Base-by-base conservation (phyloP, 805 yeast species). In the Saturnispora gosingensis region DNA sequence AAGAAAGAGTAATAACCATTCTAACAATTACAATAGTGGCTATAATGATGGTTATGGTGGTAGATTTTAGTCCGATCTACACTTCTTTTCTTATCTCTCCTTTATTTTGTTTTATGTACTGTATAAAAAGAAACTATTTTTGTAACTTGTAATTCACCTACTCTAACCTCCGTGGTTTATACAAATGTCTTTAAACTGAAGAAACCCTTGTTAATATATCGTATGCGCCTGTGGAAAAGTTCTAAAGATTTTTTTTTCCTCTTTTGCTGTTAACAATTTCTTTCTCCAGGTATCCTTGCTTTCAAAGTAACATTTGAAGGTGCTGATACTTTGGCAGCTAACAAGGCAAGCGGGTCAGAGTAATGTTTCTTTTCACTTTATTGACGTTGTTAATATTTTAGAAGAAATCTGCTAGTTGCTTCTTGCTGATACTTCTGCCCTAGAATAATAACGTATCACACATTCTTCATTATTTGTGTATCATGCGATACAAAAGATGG, bases 391-490 rank as follows among this genome's bases (percentile, higher is more conserved):
- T 13, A 30, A 22, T 8, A 22, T 40, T 11, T 10, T 16, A 24
- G 42, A 18, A 11, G 22, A 18, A 15, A 18, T 5, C 44, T 16
- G 24, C 45, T 47, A 30, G 50, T 47, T 49, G 51, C 46, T 34
- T 46, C 22, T n/a, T 51, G 53, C 52, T 43, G 83, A 80, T 79
- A 81, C 85, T 54, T 66, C 66, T 69, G 69, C 78, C 86, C 86
- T 69, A 85, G 69, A 81, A 60, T 62, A 73, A 62, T 61, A 76
- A 88, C 74, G 58, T 72, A 75, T 73, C 80, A 84, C 91, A 83
- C 83, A 84, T 84, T 84, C 78, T 81, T 87, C 89, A 80, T 81
- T 80, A 78, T 81, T 73, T 75, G 71, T 64, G 62, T 44, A 27
- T 47, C 54, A 13, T 38, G 38, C 43, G 46, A 40, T 47, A 68